Base-by-base conservation (phyloP, 768 basidiomycete species). In the Macrolepiota albuminosa region DNA sequence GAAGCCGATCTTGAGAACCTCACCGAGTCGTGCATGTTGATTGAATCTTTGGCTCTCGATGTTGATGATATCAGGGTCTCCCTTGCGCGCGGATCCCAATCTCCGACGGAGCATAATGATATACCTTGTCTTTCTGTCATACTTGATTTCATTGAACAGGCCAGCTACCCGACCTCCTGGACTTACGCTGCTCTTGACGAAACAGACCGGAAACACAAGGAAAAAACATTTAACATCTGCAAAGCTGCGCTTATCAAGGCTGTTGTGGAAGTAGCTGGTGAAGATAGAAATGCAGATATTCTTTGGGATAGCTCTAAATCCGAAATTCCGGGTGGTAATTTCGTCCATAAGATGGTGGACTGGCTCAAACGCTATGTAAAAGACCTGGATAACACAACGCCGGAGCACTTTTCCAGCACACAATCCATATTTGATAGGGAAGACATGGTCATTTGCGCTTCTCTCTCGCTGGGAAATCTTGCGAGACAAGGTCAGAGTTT, bases 191-290 rank as follows among this genome's bases (percentile, higher is more conserved):
- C 75, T 8, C 71, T 77, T 42, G 73, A 72, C 1, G 86, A 84
- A 40, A 67, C 75, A 48, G 84, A 89, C 58, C 76, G 76, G 60
- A 77, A 79, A 60, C 73, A 77, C 51, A 87, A 83, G 72, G 84
- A 89, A 69, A 88, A 88, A 69, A 79, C 81, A 2, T 89, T 95
- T 62, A 84, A 86, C 64, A 82, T 87, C 33, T 92, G 91, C 74
- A 95, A 95, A 73, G 89, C 87, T 4, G 92, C 91, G 0, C 76
- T 94, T 9, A 87, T 94, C 71, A 93, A 93, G 66, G 84, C 88
- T 3, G 83, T 95, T 16, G 91, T 95, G 33, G 93, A 93, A 67
- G 84, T 90, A 43, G 84, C 91, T 9, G 92, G 91, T 42, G 89
- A 93, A 68, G 88, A 89, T 62, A 83, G 81, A 63, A 93, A 91